Evolutionary conservation across 106 monocot genomes (phyloP), one percentile per base, ranked within the genome.

Genomic region (Dioscorea alata): DNA sequence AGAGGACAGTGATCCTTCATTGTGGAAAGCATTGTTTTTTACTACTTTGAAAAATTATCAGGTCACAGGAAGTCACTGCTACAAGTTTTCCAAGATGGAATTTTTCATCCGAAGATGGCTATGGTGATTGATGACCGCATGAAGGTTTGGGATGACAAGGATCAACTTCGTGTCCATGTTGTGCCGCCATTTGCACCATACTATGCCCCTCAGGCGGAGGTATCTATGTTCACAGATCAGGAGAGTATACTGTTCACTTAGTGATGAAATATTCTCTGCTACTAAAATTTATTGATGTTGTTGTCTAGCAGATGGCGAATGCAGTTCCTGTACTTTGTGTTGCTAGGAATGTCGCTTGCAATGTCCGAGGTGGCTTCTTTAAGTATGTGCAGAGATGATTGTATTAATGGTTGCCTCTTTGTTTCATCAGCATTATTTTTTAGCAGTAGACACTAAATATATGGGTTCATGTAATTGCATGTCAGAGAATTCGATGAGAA

Each of bases 151-250:
- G 88, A 91, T 71, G 86, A 91, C 12, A 88, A 82, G 63, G 95
- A 95, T 69, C 95, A 95, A 33, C 86, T 83, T 67, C 85, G 88
- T 22, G 91, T 95, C 69, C 95, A 95, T 82, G 95, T 88, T 79
- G 95, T 95, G 17, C 95, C 95, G 53, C 74, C 95, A 28, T 95
- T 86, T 81, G 49, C 88, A 60, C 95, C 95, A 60, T 95, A 95
- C 71, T 91, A 89, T 86, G 95, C 95, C 12, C 95, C 95, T 22
- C 95, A 95, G 59, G 95, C 95, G 48, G 95, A 95, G 93, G 93
- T 94, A 33, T 24, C 21, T 54, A 13, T 19, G 2, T 54, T 54
- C 13, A 54, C 0, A 18, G 19, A 54, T 54, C 54, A 54, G 15
- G 54, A 54, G 19, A 13, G 54, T 54, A 16, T 54, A 54, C 18